These are phyloP conservation scores for Botryotinia narcissicola DNA, from an alignment of 2,329 filamentous ascomycete species.

Conservation along the genomic window DNA sequence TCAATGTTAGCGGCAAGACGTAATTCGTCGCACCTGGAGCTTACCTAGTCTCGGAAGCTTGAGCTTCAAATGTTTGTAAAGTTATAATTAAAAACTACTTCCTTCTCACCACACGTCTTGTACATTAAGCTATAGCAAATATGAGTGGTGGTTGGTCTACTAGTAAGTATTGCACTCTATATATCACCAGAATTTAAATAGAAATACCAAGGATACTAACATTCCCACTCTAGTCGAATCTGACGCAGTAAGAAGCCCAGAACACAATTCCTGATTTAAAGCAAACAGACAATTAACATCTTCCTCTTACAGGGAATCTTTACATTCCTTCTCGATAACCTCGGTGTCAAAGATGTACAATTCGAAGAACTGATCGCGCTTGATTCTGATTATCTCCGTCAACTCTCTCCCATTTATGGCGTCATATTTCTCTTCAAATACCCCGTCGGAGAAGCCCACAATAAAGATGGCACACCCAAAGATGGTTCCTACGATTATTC, in stretches of 20 bases:
- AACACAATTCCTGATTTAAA: not conserved
- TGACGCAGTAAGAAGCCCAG: constrained; percentile 69
- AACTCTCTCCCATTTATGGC: constrained; percentile 79
- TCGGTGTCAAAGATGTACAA: constrained; percentile 90
- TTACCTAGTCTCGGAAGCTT: constrained; percentile 11
- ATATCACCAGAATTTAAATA: constrained; percentile 16
- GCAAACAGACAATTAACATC: constrained; percentile 20
- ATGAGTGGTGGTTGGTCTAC: constrained; percentile 94
- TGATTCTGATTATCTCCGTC: constrained; percentile 69
- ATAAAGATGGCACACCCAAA: constrained; percentile 56
- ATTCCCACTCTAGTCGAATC: constrained; percentile 65
- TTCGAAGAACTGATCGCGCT: constrained; percentile 95
- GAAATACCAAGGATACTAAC: constrained; percentile 28
- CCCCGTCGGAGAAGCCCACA: constrained; percentile 65
- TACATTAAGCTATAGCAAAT: constrained; percentile 27
- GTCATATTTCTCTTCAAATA: constrained; percentile 99
- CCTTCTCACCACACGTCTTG: not conserved
- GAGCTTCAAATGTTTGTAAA: constrained; percentile 10
- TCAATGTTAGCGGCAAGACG: constrained; percentile 12
- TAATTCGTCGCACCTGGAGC: constrained; percentile 11
- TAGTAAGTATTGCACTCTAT: constrained; percentile 49
- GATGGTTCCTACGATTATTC: constrained; percentile 80
- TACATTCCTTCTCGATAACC: constrained; percentile 88
- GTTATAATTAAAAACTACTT: constrained; percentile 7
- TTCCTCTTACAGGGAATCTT: constrained; percentile 70